Percentiles rank a stretch among this genome's conserved stretches.
These are phyloP conservation scores for Mercurialis annua DNA, from an alignment of 345 rosid species.

Conservation along the genomic window DNA sequence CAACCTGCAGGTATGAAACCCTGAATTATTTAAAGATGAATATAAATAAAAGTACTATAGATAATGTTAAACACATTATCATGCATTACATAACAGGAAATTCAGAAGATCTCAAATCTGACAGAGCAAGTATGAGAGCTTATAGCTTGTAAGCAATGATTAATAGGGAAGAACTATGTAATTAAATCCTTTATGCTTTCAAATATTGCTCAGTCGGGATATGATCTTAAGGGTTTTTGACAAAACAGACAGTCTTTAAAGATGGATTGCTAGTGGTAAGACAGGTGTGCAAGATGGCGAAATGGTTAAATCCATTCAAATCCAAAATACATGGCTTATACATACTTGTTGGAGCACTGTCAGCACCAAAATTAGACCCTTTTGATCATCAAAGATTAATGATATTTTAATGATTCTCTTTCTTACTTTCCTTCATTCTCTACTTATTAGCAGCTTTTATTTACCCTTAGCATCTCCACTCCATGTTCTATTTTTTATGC, in stretches of 20 bases:
- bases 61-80: background rate
- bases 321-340: background rate
- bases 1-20: slow-evolving; percentile 42
- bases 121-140: background rate
- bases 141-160: background rate
- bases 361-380: too few species aligned
- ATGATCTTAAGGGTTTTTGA: background rate
- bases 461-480: too few species aligned
- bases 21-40: slow-evolving; percentile 10
- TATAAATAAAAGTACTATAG: slow-evolving; percentile 11
- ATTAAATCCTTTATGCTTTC: background rate
- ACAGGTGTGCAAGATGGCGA: background rate
- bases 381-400: too few species aligned
- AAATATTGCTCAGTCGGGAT: background rate
- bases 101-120: background rate
- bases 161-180: background rate
- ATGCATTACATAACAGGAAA: background rate
- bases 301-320: background rate
- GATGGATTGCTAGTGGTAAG: background rate
- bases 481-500: too few species aligned
- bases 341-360: too few species aligned
- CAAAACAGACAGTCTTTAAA: background rate
- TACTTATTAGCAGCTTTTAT: too few species aligned
- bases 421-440: too few species aligned
- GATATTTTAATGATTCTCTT: too few species aligned